Percentiles rank a stretch among this genome's conserved stretches.
Evolutionary conservation across 257 asterid species (phyloP).

Genomic region (Marsdenia floribunda): DNA sequence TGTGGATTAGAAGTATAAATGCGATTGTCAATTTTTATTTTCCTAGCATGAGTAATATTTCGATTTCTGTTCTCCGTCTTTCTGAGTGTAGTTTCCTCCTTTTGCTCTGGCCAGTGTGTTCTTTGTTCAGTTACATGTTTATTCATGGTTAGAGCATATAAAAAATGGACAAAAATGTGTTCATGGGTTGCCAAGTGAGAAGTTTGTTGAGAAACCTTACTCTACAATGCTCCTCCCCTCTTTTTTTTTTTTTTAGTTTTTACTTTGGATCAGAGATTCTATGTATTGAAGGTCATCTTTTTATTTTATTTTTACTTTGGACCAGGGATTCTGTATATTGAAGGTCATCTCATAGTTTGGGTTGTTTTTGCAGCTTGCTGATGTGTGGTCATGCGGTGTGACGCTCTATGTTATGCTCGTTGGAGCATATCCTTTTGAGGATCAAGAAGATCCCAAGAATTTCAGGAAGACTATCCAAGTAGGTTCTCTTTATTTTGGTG

Average conservation of each 20-base stretch:
- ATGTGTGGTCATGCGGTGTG: conserved; percentile 86
- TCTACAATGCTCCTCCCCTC: neutral
- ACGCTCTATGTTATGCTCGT: conserved; percentile 80
- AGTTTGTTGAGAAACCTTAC: neutral
- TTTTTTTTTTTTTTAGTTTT: neutral
- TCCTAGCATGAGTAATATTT: neutral
- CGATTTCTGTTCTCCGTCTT: neutral
- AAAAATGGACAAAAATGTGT: neutral
- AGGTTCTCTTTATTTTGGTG: conserved; percentile 16
- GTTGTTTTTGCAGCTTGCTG: conserved; percentile 52
- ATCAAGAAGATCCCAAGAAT: conserved; percentile 70
- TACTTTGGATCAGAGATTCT: neutral
- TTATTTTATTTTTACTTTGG: too few relatives aligned
- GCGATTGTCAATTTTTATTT: neutral
- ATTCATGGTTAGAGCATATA: neutral
- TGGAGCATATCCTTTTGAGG: conserved; percentile 82
- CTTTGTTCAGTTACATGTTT: neutral
- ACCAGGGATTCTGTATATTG: neutral
- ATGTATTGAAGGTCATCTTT: conserved; percentile 10
- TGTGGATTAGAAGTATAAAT: neutral
- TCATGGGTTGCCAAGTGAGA: neutral
- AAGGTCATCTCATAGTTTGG: conserved; percentile 9
- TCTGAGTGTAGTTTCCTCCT: neutral
- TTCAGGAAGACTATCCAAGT: conserved; percentile 77
- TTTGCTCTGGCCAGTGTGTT: neutral